Conservation (phyloP, 208 protist species). For the Trichomonas tenax region DNA sequence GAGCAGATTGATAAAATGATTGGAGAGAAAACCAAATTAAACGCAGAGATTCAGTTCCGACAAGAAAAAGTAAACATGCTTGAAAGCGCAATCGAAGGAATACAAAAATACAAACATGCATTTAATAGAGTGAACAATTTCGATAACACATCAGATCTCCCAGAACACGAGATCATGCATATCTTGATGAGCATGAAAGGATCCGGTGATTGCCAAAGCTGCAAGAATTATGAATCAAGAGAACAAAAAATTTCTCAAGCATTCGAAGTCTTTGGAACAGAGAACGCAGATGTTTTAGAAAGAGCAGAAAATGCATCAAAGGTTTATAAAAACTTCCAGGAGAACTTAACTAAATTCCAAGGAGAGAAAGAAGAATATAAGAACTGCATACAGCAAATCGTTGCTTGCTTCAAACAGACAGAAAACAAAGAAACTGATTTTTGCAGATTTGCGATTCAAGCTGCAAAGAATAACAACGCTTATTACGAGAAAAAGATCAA, state of each 20-base stretch:
- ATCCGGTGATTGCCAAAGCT: not conserved
- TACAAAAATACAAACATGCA: not conserved
- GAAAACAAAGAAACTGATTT: not conserved
- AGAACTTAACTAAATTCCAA: not conserved
- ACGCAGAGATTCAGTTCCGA: not conserved
- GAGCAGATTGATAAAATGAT: not conserved
- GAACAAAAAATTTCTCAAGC: not conserved
- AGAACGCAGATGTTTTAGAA: not conserved
- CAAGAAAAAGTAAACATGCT: not conserved
- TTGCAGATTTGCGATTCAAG: not conserved
- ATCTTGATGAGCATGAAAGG: not conserved
- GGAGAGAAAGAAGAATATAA: not conserved
- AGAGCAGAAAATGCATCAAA: not conserved
- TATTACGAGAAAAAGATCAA: not conserved
- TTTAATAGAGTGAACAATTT: not conserved
- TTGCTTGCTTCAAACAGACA: not conserved
- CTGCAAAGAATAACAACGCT: not conserved
- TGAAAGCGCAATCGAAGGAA: not conserved
- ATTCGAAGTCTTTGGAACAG: not conserved
- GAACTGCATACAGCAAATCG: not conserved
- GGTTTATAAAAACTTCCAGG: not conserved
- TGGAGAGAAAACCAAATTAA: not conserved
- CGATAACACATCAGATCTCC: not conserved
- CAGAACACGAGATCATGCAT: not conserved
- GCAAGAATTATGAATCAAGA: not conserved